Evolutionary conservation across 805 yeast species (phyloP).

Genomic region (Saccharomycopsis selenospora): DNA sequence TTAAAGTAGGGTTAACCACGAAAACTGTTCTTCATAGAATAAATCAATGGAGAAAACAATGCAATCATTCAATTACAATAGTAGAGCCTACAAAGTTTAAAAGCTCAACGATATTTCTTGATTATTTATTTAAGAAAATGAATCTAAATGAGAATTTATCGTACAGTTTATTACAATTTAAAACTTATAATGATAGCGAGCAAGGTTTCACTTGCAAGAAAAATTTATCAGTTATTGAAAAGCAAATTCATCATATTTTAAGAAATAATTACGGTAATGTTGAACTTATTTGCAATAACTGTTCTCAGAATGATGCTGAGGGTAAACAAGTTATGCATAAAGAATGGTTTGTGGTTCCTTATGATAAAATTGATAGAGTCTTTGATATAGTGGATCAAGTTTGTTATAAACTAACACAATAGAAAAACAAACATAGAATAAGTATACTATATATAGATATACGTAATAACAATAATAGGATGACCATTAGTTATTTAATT

Average conservation of each 20-base stretch:
- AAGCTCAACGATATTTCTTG: neutral
- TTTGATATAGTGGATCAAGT: slow-evolving; percentile 30
- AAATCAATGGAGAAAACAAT: slow-evolving; percentile 46
- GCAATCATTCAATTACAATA: slow-evolving; percentile 39
- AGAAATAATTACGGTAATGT: slow-evolving; percentile 40
- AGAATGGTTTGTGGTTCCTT: slow-evolving; percentile 54
- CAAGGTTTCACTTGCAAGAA: slow-evolving; percentile 33
- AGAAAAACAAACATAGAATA: too few species aligned
- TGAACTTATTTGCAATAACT: slow-evolving; percentile 41
- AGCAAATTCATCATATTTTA: slow-evolving; percentile 34
- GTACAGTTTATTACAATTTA: slow-evolving; percentile 5
- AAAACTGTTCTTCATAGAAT: slow-evolving; percentile 37
- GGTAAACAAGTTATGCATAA: slow-evolving; percentile 32
- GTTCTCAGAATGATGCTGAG: slow-evolving; percentile 25
- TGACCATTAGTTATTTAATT: too few species aligned
- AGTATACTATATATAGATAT: too few species aligned
- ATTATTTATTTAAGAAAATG: neutral
- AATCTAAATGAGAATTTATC: neutral
- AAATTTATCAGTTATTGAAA: slow-evolving; percentile 34
- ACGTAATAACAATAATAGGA: too few species aligned
- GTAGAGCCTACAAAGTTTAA: slow-evolving; percentile 29
- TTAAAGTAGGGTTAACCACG: slow-evolving; percentile 51
- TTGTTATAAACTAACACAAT: slow-evolving; percentile 17
- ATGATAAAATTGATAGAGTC: slow-evolving; percentile 31
- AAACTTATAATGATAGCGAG: slow-evolving; percentile 24